These are phyloP conservation scores for Falciphora oryzae DNA, from an alignment of 2,329 filamentous ascomycete genomes.

Conservation along the genomic window DNA sequence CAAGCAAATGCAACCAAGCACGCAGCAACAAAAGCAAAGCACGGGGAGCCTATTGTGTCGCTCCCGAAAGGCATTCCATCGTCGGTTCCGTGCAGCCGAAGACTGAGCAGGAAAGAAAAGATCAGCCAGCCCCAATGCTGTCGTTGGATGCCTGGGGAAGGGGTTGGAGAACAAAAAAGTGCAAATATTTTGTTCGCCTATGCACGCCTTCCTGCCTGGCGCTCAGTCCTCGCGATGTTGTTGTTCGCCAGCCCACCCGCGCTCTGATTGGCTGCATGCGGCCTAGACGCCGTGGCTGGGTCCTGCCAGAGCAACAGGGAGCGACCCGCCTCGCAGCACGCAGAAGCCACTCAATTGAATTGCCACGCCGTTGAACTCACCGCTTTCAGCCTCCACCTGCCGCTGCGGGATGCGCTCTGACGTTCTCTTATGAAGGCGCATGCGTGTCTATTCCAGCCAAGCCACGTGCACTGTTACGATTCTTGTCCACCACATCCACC, in stretches of 20 bases:
- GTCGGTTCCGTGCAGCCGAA: neutral
- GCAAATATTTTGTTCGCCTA: neutral
- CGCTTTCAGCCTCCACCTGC: conserved; percentile 4
- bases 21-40: neutral
- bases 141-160: neutral
- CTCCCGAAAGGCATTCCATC: neutral
- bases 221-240: conserved; percentile 31
- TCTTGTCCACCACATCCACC: neutral
- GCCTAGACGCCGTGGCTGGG: conserved; percentile 16
- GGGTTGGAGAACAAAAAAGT: neutral
- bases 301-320: conserved; percentile 31
- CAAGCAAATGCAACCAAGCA: neutral
- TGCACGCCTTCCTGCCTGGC: conserved; percentile 8
- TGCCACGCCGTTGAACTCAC: neutral
- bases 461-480: neutral
- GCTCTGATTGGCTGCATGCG: conserved; percentile 29
- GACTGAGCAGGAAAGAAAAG: neutral
- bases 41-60: neutral
- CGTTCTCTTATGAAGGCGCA: neutral
- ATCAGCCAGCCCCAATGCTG: neutral
- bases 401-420: conserved; percentile 3
- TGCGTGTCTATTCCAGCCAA: conserved; percentile 4
- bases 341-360: neutral
- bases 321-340: conserved; percentile 15
- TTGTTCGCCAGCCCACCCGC: conserved; percentile 23